Base-by-base conservation (phyloP, 352 stramenopile species). In the Pilasporangium apinafurcum region DNA sequence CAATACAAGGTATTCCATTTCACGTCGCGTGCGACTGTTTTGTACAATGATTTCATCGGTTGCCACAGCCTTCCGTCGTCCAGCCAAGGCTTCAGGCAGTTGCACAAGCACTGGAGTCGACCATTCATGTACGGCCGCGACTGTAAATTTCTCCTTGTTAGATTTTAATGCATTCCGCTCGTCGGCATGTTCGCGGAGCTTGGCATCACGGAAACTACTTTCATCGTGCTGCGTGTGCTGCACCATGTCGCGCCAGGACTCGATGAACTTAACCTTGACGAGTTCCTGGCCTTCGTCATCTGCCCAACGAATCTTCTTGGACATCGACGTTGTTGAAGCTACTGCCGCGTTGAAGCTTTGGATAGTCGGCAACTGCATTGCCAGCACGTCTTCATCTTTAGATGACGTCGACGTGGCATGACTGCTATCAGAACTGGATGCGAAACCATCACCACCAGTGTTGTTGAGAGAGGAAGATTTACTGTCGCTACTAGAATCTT, bases 1-100 rank as follows among this genome's bases (percentile, higher is more conserved):
- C 42, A 93, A 49, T 17, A 93, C 74, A 52, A 90, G 62, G 49
- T 82, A 93, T 46, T 93, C 81, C 50, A 91, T 84, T 50, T 88
- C 78, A 27, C 74, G 77, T 18, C 81, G 81, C 36, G 74, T 87
- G 25, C 81, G 75, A 25, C 61, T 68, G 26, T 64, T 62, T 44
- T 93, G 81, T 10, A 68, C 64, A 25, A 68, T 71, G 48, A 79
- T 69, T 59, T 93, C 81, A 39, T 84, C 64, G 0, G 75, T 87
- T 6, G 55, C 42, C 24, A 66, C 43, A 8, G 69, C 51, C 13
- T 37, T 54, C 12, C 53, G 70, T 27, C 56, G 62, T 24, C 46
- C 42, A 0, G 69, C 62, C 5, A 93, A 51, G 8, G 62, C 56
- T 43, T 89, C 68, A 4, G 78, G 71, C 9, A 93, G 63, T 40